phyloP scores from a whole-genome alignment of 2,329 filamentous ascomycete genomes.

The Neonectria hederae region DNA sequence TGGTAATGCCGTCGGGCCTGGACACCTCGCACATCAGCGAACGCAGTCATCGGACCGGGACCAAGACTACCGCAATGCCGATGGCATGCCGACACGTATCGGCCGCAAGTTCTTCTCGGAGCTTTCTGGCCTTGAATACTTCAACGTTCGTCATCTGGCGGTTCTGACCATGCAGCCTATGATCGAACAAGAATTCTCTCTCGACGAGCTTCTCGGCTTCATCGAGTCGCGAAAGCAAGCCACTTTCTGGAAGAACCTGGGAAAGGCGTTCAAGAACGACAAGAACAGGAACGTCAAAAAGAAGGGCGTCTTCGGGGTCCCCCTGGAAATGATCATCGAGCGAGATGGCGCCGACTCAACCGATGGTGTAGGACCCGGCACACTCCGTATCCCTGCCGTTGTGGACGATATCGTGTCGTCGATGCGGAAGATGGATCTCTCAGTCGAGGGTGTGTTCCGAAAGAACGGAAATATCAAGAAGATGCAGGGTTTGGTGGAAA shows the following conservation, averaged over 20 bases:
- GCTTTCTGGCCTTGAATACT: slow-evolving; percentile 93
- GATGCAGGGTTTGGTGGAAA: slow-evolving; percentile 83
- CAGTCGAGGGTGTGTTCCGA: slow-evolving; percentile 96
- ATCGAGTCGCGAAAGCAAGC: slow-evolving; percentile 90
- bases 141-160: slow-evolving; percentile 94
- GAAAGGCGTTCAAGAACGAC: slow-evolving; percentile 93
- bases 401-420: slow-evolving; percentile 94
- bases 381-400: slow-evolving; percentile 89
- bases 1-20: slow-evolving; percentile 56
- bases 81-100: slow-evolving; percentile 63
- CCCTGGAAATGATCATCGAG: slow-evolving; percentile 88
- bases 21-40: slow-evolving; percentile 63
- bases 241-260: slow-evolving; percentile 98
- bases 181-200: slow-evolving; percentile 87
- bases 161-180: slow-evolving; percentile 95
- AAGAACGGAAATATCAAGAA: slow-evolving; percentile 99
- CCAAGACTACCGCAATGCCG: slow-evolving; percentile 60
- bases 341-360: slow-evolving; percentile 97
- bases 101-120: slow-evolving; percentile 93
- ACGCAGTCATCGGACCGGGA: slow-evolving; percentile 66
- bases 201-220: slow-evolving; percentile 90
- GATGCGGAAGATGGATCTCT: slow-evolving; percentile 99
- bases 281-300: slow-evolving; percentile 82
- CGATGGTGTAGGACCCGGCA: slow-evolving; percentile 91
- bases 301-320: slow-evolving; percentile 93